These are phyloP conservation scores for Neolentinus lepideus DNA, from an alignment of 1,284 basidiomycete species.

Conservation along the genomic window DNA sequence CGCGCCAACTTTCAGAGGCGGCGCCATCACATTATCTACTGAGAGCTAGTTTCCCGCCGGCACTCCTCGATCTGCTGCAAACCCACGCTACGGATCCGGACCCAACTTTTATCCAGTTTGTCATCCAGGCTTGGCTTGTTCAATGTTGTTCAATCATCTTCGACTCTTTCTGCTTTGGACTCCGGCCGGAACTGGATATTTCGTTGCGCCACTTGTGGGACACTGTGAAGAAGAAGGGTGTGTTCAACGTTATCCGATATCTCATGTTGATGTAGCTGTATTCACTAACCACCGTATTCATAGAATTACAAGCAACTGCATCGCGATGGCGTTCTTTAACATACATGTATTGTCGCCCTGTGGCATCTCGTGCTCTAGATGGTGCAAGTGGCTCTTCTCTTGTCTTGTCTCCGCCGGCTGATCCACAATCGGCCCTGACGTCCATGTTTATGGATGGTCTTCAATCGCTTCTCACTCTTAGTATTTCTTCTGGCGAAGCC, in stretches of 20 bases:
- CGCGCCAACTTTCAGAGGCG: not conserved
- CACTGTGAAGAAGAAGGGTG: constrained; percentile 11
- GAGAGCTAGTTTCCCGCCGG: constrained; percentile 27
- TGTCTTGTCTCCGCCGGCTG: constrained; percentile 9
- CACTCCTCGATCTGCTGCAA: constrained; percentile 49
- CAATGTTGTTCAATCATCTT: constrained; percentile 26
- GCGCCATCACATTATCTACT: constrained; percentile 50
- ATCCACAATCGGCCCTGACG: not conserved
- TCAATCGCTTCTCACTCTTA: constrained; percentile 1
- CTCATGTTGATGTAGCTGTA: not conserved
- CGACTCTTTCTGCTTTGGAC: constrained; percentile 28
- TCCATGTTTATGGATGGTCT: not conserved
- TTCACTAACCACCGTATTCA: not conserved
- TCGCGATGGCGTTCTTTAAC: constrained; percentile 31
- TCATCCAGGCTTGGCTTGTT: constrained; percentile 32
- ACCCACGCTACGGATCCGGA: constrained; percentile 64
- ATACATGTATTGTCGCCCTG: constrained; percentile 11
- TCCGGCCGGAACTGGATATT: constrained; percentile 24
- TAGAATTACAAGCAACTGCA: constrained; percentile 30
- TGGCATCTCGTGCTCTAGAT: constrained; percentile 9
- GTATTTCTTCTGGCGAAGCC: not conserved
- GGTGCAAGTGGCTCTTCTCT: constrained; percentile 9
- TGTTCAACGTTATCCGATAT: constrained; percentile 24
- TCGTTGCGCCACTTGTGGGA: constrained; percentile 25
- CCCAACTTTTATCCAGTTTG: constrained; percentile 42